These are phyloP conservation scores for Paracoccidioides brasiliensis DNA, from an alignment of 2,329 filamentous ascomycete genomes.

Conservation along the genomic window DNA sequence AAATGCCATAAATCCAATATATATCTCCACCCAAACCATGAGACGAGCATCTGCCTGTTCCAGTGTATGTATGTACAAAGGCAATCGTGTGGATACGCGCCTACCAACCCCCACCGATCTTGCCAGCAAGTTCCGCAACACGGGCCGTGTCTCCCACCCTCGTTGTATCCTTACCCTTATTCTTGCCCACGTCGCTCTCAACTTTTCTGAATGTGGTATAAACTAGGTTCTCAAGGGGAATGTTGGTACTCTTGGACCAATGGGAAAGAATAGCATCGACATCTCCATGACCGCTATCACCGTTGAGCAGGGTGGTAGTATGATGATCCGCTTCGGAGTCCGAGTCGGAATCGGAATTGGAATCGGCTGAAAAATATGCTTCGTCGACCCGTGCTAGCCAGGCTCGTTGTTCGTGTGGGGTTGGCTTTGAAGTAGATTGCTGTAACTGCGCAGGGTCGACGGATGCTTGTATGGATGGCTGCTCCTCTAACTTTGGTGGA, in stretches of 20 bases:
- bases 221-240: slow-evolving; percentile 57
- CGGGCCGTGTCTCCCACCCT: slow-evolving; percentile 58
- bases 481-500: slow-evolving; percentile 9
- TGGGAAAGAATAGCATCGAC: slow-evolving; percentile 48
- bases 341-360: slow-evolving; percentile 34
- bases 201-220: slow-evolving; percentile 87
- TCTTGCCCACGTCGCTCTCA: slow-evolving; percentile 86
- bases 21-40: no score
- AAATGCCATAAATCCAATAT: no score
- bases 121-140: slow-evolving; percentile 77
- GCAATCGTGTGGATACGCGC: neutral
- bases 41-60: no score
- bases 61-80: no score
- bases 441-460: slow-evolving; percentile 15
- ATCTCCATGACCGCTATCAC: slow-evolving; percentile 17
- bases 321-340: slow-evolving; percentile 19
- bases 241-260: slow-evolving; percentile 61
- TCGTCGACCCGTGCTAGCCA: slow-evolving; percentile 77
- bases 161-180: slow-evolving; percentile 32
- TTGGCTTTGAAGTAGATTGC: slow-evolving; percentile 41
- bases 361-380: slow-evolving; percentile 70
- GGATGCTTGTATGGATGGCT: slow-evolving; percentile 8
- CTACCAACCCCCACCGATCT: slow-evolving; percentile 89
- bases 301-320: slow-evolving; percentile 14
- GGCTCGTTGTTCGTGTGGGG: slow-evolving; percentile 67